Conservation (phyloP, 2,329 filamentous ascomycete genomes). For the Anisogramma anomala region DNA sequence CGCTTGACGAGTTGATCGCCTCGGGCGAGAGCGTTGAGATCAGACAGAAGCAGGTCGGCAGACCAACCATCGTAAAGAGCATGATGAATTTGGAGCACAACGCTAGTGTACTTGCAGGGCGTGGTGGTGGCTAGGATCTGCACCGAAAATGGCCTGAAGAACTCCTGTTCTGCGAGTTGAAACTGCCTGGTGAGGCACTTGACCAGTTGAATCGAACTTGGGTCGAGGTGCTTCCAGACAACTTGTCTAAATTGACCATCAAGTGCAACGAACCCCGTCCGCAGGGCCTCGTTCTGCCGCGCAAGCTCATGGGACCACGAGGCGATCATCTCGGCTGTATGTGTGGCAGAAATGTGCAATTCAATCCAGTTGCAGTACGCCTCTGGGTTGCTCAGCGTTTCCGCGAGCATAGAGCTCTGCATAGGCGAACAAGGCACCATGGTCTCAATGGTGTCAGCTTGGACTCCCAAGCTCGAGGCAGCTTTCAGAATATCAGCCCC, state of each 20-base stretch:
- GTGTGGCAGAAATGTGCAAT: conserved; percentile 32
- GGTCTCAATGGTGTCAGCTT: conserved; percentile 31
- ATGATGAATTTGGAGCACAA: conserved; percentile 59
- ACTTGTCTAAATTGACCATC: conserved; percentile 48
- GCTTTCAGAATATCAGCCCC: conserved; percentile 5
- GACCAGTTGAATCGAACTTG: conserved; percentile 31
- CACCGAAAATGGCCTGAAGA: conserved; percentile 50
- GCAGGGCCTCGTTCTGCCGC: conserved; percentile 51
- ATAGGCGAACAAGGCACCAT: conserved; percentile 56
- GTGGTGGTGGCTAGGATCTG: conserved; percentile 31
- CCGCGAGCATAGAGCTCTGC: conserved; percentile 69
- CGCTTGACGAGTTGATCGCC: conserved; percentile 24
- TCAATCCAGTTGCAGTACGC: conserved; percentile 73
- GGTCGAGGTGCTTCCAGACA: conserved; percentile 43
- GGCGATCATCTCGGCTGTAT: conserved; percentile 28
- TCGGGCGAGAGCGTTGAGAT: conserved; percentile 45
- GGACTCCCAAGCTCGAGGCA: conserved; percentile 14
- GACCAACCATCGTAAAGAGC: conserved; percentile 92
- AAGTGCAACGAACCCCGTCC: conserved; percentile 59
- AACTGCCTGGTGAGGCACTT: conserved; percentile 29
- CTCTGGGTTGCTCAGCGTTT: conserved; percentile 47
- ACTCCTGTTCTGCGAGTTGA: conserved; percentile 26
- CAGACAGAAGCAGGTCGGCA: conserved; percentile 58
- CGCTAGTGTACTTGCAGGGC: neutral
- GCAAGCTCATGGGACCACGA: conserved; percentile 39